Base-by-base conservation (phyloP, 176 grass and related monocot genomes). In the Oryza punctata region DNA sequence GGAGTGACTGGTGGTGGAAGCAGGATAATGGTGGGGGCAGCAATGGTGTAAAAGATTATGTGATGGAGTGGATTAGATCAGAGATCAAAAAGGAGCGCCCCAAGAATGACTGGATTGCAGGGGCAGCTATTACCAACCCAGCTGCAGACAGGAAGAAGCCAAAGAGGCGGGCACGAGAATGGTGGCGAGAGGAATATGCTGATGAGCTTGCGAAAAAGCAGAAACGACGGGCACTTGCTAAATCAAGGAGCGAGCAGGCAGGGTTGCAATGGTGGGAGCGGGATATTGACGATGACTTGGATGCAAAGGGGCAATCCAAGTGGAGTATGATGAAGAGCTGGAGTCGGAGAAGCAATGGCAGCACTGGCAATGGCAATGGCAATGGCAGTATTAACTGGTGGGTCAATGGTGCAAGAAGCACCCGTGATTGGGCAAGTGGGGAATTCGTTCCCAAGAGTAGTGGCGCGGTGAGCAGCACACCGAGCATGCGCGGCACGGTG, bases 1-100 rank as follows among this genome's bases (percentile, higher is more conserved):
- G 73, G 38, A 69, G 47, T 21, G 85, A 88, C 77, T 88, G 89
- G 89, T 85, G 89, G 89, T 78, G 89, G 89, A 72, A 59, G 45
- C 85, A 91, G 81, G 85, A 91, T 23, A 73, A 30, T 5, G 77
- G 76, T 11, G 43, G 43, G 0, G 73, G 35, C 33, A 63, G 81
- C 77, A 76, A 50, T 67, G 85, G 87, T 3, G 91, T 89, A 1
- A 93, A 97, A 73, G 91, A 97, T 67, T 93, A 93, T 71, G 91
- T 97, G 12, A 90, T 93, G 94, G 94, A 97, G 70, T 97, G 94
- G 94, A 97, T 97, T 84, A 77, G 86, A 57, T 97, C 91, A 5
- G 94, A 97, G 75, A 97, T 93, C 82, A 93, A 91, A 87, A 97
- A 93, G 69, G 94, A 97, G 78, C 78, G 84, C 37, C 91, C 94